These are phyloP conservation scores for Cephalotrichum gorgonifer DNA, from an alignment of 2,329 filamentous ascomycete genomes.

Conservation along the genomic window DNA sequence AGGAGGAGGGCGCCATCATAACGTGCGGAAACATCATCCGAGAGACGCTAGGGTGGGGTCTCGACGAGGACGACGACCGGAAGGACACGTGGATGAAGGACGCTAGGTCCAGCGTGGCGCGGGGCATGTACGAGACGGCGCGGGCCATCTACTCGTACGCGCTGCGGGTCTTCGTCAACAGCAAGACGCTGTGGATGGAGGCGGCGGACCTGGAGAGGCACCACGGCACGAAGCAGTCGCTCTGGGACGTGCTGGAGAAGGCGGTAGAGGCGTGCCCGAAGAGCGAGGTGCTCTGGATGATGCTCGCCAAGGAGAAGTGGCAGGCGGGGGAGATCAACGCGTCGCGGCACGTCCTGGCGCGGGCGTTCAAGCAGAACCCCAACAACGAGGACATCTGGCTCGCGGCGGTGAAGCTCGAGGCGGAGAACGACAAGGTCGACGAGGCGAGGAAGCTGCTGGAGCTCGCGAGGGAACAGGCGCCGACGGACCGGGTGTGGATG, in stretches of 20 bases:
- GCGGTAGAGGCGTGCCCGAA: constrained; percentile 89
- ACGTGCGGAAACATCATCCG: constrained; percentile 86
- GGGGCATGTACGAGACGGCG: constrained; percentile 81
- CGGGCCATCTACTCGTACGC: constrained; percentile 90
- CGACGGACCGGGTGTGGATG: constrained; percentile 94
- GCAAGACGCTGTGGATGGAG: constrained; percentile 79
- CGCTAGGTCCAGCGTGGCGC: constrained; percentile 68
- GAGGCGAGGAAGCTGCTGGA: constrained; percentile 74
- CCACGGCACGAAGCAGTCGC: constrained; percentile 71
- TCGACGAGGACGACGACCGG: constrained; percentile 93
- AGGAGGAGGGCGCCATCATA: constrained; percentile 76
- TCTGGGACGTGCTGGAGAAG: constrained; percentile 82
- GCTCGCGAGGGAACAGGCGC: constrained; percentile 76
- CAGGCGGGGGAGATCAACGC: constrained; percentile 79
- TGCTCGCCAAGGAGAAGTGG: constrained; percentile 92
- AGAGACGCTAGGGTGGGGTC: constrained; percentile 83
- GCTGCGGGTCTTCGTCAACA: constrained; percentile 79
- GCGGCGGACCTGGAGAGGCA: constrained; percentile 86
- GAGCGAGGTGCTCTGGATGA: constrained; percentile 88
- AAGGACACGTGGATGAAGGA: constrained; percentile 96
- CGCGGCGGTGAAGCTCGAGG: constrained; percentile 90
- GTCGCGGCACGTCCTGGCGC: constrained; percentile 72
- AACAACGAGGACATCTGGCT: constrained; percentile 98
- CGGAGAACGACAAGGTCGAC: constrained; percentile 73
- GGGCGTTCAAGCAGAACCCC: constrained; percentile 88